Conservation (phyloP, 2,329 filamentous ascomycete genomes). For the Pyrenophora seminiperda region DNA sequence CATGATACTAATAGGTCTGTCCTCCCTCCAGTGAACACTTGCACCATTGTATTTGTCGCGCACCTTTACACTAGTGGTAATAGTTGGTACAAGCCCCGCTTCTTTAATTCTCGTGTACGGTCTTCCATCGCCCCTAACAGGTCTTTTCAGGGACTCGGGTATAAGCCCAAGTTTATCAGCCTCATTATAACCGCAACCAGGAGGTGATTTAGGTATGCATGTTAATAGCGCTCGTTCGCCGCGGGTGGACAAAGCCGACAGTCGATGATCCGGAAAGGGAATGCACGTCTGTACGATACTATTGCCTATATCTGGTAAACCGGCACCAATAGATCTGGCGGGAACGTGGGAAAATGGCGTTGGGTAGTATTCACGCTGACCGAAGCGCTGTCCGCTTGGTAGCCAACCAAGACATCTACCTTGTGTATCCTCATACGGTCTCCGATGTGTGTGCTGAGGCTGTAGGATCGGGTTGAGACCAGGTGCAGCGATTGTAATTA, state of each 20-base stretch:
- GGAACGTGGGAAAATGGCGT: conserved; percentile 67
- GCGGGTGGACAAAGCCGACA: conserved; percentile 21
- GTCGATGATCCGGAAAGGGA: conserved; percentile 70
- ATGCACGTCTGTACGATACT: conserved; percentile 66
- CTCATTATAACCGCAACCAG: conserved; percentile 33
- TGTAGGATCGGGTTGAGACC: conserved; percentile 61
- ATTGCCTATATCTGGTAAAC: conserved; percentile 68
- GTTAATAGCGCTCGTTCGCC: conserved; percentile 55
- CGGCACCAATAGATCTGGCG: conserved; percentile 59
- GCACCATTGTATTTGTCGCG: conserved; percentile 62
- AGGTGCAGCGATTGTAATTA: conserved; percentile 73
- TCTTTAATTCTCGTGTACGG: conserved; percentile 61
- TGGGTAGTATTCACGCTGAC: conserved; percentile 54
- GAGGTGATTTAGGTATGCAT: conserved; percentile 63
- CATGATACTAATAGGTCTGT: conserved; percentile 65
- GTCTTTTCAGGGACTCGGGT: conserved; percentile 28
- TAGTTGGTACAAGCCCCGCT: conserved; percentile 62
- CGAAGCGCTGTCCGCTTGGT: conserved; percentile 56
- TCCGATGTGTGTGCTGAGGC: conserved; percentile 67
- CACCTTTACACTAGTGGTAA: conserved; percentile 61
- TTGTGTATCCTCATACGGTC: conserved; percentile 50
- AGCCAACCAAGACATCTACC: conserved; percentile 57
- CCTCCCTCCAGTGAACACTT: conserved; percentile 68
- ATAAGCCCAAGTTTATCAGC: conserved; percentile 48
- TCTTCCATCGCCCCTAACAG: conserved; percentile 27